These are phyloP conservation scores for Entonaema liquescens DNA, from an alignment of 495 filamentous ascomycete genomes.

Conservation along the genomic window DNA sequence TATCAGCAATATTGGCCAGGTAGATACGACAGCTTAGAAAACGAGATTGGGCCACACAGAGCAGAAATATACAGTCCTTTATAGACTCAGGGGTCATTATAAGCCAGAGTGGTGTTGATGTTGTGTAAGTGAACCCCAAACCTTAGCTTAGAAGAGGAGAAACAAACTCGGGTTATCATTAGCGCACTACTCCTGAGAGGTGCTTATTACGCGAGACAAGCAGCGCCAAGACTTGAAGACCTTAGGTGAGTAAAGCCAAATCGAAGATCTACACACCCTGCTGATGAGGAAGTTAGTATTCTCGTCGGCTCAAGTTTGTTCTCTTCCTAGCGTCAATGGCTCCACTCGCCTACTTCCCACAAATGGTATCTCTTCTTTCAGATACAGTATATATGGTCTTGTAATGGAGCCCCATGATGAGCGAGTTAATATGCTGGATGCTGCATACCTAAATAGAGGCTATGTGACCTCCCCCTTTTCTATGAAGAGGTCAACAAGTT, in stretches of 20 bases:
- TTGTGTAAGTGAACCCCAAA: conserved; percentile 17
- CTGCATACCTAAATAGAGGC: neutral
- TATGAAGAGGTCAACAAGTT: conserved; percentile 13
- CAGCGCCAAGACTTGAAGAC: neutral
- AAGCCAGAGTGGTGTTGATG: conserved; percentile 15
- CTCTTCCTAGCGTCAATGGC: neutral
- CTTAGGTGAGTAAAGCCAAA: conserved; percentile 2
- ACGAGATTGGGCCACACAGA: conserved; percentile 2
- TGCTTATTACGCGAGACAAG: conserved; percentile 3
- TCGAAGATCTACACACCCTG: neutral
- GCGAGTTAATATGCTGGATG: conserved; percentile 3
- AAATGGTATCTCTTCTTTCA: neutral
- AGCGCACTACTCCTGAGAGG: conserved; percentile 28
- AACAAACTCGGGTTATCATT: conserved; percentile 19
- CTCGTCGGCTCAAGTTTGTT: conserved; percentile 6
- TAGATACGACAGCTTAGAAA: neutral
- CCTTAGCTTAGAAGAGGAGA: conserved; percentile 7
- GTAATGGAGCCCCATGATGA: neutral
- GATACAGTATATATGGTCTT: conserved; percentile 4
- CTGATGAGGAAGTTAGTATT: conserved; percentile 9
- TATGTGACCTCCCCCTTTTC: conserved; percentile 7
- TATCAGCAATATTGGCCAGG: conserved; percentile 3
- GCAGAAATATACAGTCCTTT: neutral
- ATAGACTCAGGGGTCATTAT: conserved; percentile 10
- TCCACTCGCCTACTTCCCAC: neutral